phyloP scores from a whole-genome alignment of 371 early-diverging fungal genomes.

The Catenaria anguillulae region DNA sequence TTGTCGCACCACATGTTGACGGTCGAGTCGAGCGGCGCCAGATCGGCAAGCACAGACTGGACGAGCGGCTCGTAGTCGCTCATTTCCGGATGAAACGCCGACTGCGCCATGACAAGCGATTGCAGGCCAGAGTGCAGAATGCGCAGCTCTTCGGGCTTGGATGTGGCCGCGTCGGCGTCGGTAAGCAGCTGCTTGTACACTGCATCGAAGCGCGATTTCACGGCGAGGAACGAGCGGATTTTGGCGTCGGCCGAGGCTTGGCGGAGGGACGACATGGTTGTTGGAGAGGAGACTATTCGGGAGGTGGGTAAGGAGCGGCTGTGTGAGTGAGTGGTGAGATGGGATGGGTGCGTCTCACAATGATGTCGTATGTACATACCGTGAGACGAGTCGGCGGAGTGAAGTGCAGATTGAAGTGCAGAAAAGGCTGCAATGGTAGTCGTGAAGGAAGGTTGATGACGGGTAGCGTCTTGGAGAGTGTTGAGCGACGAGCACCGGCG shows the following conservation, averaged over 20 bases:
- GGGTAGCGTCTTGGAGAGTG: too few species aligned
- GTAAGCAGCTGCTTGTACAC: constrained; percentile 5
- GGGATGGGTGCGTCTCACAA: too few species aligned
- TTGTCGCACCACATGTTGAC: constrained; percentile 5
- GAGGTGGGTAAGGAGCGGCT: too few species aligned
- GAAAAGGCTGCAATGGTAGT: too few species aligned
- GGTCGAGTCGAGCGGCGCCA: neutral
- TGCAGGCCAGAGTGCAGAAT: constrained; percentile 9
- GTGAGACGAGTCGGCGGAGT: too few species aligned
- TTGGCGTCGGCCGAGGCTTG: constrained; percentile 2
- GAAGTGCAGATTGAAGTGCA: too few species aligned
- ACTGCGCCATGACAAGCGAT: constrained; percentile 7
- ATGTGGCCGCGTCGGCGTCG: constrained; percentile 2
- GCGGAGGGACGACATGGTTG: too few species aligned
- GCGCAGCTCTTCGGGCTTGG: neutral
- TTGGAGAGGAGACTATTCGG: too few species aligned
- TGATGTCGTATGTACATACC: too few species aligned
- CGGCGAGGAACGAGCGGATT: constrained; percentile 9
- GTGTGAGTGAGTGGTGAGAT: too few species aligned
- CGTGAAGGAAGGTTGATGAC: too few species aligned
- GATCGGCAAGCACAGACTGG: neutral
- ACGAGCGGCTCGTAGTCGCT: constrained; percentile 5
- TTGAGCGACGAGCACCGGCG: too few species aligned
- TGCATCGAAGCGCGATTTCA: constrained; percentile 6
- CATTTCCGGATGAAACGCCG: constrained; percentile 4